Conservation (phyloP, 2,329 filamentous ascomycete genomes). For the Monosporascus ibericus region DNA sequence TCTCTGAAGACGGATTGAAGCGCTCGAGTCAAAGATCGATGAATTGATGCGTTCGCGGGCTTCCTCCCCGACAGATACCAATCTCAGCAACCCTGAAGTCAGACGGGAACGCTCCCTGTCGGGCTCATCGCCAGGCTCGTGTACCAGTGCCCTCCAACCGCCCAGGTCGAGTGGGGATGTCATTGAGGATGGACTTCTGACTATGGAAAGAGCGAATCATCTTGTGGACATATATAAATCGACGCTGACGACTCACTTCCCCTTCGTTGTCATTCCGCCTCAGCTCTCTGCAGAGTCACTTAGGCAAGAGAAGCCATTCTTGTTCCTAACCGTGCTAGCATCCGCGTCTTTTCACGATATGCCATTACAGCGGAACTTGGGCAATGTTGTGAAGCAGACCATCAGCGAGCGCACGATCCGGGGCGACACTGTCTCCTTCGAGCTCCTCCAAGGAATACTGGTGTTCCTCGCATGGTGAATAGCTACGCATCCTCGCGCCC, state of each 20-base stretch:
- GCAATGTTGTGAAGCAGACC: background rate
- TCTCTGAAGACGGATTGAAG: conserved; percentile 1
- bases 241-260: conserved; percentile 3
- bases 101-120: background rate
- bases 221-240: conserved; percentile 1
- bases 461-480: conserved; percentile 5
- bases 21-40: conserved; percentile 3
- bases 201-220: background rate
- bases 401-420: background rate
- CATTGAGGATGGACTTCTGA: conserved; percentile 1
- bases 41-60: conserved; percentile 1
- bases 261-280: conserved; percentile 4
- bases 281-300: conserved; percentile 1
- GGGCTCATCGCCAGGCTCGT: background rate
- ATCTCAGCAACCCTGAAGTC: background rate
- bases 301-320: conserved; percentile 2
- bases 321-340: conserved; percentile 2
- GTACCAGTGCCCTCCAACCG: background rate
- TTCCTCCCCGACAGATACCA: background rate
- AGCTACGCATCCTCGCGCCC: background rate
- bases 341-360: background rate
- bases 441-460: conserved; percentile 4
- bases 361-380: conserved; percentile 2
- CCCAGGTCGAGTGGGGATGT: background rate
- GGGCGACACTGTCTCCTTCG: background rate